A percentile compares a stretch with the other conserved stretches of the same genome.
Evolutionary conservation across 192 early-diverging fungal genomes (phyloP).

Genomic region (Dissophora ornata): DNA sequence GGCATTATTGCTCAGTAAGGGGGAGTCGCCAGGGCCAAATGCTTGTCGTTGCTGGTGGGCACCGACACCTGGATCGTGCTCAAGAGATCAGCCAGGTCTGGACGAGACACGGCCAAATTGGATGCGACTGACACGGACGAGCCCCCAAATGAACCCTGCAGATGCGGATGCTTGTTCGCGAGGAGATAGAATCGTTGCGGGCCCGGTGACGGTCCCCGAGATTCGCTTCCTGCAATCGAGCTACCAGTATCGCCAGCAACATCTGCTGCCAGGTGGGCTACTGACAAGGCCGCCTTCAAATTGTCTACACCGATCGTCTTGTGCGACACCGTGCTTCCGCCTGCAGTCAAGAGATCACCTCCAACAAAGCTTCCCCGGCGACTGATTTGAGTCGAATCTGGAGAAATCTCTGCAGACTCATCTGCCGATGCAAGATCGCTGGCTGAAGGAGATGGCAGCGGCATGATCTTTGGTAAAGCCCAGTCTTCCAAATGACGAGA

Average conservation of each 20-base stretch:
- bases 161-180: not conserved
- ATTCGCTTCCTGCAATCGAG: conserved; percentile 21
- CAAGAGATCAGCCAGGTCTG: conserved; percentile 40
- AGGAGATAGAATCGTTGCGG: conserved; percentile 14
- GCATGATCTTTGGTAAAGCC: conserved; percentile 38
- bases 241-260: conserved; percentile 7
- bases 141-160: not conserved
- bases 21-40: conserved; percentile 18
- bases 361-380: conserved; percentile 4
- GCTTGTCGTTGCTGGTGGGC: not conserved
- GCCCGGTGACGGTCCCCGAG: not conserved
- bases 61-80: conserved; percentile 31
- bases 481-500: conserved; percentile 47
- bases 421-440: conserved; percentile 6
- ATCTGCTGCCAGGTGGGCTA: conserved; percentile 8
- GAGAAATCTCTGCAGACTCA: not conserved
- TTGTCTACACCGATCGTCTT: conserved; percentile 40
- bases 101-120: conserved; percentile 26
- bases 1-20: conserved; percentile 14
- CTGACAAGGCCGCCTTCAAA: conserved; percentile 34
- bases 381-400: conserved; percentile 15
- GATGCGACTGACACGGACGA: conserved; percentile 18
- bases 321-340: conserved; percentile 2
- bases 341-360: not conserved
- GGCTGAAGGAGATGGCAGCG: conserved; percentile 3